Evolutionary conservation across 192 early-diverging fungal genomes (phyloP).

Genomic region (Gamsiella multidivaricata): DNA sequence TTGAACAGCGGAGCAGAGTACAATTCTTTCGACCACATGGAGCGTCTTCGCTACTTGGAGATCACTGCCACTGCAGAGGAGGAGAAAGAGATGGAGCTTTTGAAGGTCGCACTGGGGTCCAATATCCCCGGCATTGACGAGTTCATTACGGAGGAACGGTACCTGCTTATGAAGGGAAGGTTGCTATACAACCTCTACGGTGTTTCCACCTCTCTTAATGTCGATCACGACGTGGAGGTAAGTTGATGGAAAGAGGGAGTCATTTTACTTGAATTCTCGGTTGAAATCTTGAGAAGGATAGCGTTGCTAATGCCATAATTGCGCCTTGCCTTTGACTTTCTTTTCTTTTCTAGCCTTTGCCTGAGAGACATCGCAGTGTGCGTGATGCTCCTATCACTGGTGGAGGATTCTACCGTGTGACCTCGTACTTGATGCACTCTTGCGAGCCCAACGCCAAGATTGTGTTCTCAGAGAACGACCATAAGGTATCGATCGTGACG

Average conservation of each 20-base stretch:
- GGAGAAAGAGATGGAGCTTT: constrained; percentile 67
- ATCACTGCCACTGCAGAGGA: constrained; percentile 61
- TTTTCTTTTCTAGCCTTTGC: constrained; percentile 22
- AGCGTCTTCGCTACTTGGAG: constrained; percentile 80
- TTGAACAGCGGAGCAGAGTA: constrained; percentile 73
- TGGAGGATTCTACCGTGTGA: constrained; percentile 75
- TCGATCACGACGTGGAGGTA: constrained; percentile 34
- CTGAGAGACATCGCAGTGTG: constrained; percentile 52
- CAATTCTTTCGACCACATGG: constrained; percentile 87
- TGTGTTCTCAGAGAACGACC: constrained; percentile 60
- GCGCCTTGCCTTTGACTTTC: background rate
- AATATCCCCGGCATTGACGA: constrained; percentile 85
- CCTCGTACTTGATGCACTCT: constrained; percentile 76
- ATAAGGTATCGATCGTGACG: constrained; percentile 67
- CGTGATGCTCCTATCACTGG: constrained; percentile 61
- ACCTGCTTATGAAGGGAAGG: constrained; percentile 87
- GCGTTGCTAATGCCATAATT: background rate
- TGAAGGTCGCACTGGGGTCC: constrained; percentile 71
- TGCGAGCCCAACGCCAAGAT: constrained; percentile 69
- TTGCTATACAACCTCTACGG: constrained; percentile 84
- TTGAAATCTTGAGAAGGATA: background rate
- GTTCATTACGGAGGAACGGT: constrained; percentile 86
- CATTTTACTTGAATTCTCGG: no score
- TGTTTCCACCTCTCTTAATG: constrained; percentile 60
- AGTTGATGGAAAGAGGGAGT: background rate